These are phyloP conservation scores for Globisporangium uncinulatum DNA, from an alignment of 352 stramenopile genomes.

Conservation along the genomic window DNA sequence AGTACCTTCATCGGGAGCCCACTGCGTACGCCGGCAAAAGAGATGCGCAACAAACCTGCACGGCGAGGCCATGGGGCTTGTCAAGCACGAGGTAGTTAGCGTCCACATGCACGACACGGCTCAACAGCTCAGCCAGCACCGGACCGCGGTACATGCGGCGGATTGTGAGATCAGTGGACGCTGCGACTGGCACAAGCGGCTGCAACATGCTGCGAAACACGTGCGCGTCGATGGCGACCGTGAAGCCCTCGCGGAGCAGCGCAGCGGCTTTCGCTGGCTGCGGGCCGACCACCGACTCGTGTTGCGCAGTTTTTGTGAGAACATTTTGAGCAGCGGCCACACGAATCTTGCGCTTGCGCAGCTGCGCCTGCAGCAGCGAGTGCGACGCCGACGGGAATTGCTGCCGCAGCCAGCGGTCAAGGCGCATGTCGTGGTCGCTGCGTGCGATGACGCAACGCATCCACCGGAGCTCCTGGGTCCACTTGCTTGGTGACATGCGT, in stretches of 20 bases:
- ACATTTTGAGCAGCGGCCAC: slow-evolving; percentile 13
- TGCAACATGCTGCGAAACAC: slow-evolving; percentile 32
- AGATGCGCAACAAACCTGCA: slow-evolving; percentile 22
- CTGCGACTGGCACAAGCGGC: not conserved
- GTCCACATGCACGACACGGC: slow-evolving; percentile 42
- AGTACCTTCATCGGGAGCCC: not conserved
- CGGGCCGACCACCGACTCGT: not conserved
- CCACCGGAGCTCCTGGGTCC: slow-evolving; percentile 40
- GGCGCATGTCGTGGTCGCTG: slow-evolving; percentile 50
- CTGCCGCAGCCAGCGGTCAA: slow-evolving; percentile 58
- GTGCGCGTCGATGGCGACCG: slow-evolving; percentile 49
- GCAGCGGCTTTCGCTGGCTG: not conserved
- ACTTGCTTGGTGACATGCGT: slow-evolving; percentile 9
- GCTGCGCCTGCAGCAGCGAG: slow-evolving; percentile 53
- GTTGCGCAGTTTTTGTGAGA: not conserved
- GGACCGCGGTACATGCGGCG: not conserved
- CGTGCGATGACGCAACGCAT: slow-evolving; percentile 36
- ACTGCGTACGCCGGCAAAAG: not conserved
- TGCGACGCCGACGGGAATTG: slow-evolving; percentile 49
- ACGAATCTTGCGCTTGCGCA: slow-evolving; percentile 68
- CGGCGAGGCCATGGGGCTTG: slow-evolving; percentile 63
- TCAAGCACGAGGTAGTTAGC: slow-evolving; percentile 59
- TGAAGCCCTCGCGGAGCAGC: slow-evolving; percentile 29
- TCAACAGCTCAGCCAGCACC: slow-evolving; percentile 13
- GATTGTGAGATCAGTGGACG: too few relatives aligned